phyloP scores from a whole-genome alignment of 495 filamentous ascomycete genomes.

The Saxophila tyrrhenica region DNA sequence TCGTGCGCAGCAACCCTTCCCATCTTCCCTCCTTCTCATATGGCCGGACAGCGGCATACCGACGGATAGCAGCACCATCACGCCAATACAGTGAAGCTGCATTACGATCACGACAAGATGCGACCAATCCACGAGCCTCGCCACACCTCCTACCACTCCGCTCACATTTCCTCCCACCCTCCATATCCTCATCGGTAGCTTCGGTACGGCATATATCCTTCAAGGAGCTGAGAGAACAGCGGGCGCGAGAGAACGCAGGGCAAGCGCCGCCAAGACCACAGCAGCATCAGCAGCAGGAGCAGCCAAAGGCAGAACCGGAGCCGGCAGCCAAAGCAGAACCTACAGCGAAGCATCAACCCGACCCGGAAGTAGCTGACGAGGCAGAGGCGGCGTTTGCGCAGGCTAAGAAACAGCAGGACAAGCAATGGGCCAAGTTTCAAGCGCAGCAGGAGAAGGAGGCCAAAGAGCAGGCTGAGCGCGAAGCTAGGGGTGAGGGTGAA shows the following conservation, averaged over 20 bases:
- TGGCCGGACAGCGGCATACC: slow-evolving; percentile 45
- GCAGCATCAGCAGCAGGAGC: slow-evolving; percentile 6
- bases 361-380: slow-evolving; percentile 33
- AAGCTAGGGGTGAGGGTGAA: slow-evolving; percentile 29
- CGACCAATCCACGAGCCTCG: not conserved
- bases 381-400: slow-evolving; percentile 28
- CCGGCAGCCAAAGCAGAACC: slow-evolving; percentile 31
- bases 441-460: slow-evolving; percentile 35
- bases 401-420: slow-evolving; percentile 24
- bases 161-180: slow-evolving; percentile 23
- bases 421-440: slow-evolving; percentile 30
- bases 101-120: slow-evolving; percentile 10
- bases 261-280: not conserved
- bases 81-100: slow-evolving; percentile 17
- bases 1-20: slow-evolving; percentile 12
- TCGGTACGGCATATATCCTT: slow-evolving; percentile 14
- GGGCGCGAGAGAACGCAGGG: slow-evolving; percentile 20
- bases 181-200: slow-evolving; percentile 14
- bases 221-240: slow-evolving; percentile 16
- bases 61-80: slow-evolving; percentile 39
- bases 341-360: slow-evolving; percentile 3
- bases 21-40: slow-evolving; percentile 26
- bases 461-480: slow-evolving; percentile 22
- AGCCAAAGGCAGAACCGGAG: slow-evolving; percentile 34
- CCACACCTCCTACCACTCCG: slow-evolving; percentile 16